Conservation (phyloP, 2,329 filamentous ascomycete genomes). For the Epichloe elymi region DNA sequence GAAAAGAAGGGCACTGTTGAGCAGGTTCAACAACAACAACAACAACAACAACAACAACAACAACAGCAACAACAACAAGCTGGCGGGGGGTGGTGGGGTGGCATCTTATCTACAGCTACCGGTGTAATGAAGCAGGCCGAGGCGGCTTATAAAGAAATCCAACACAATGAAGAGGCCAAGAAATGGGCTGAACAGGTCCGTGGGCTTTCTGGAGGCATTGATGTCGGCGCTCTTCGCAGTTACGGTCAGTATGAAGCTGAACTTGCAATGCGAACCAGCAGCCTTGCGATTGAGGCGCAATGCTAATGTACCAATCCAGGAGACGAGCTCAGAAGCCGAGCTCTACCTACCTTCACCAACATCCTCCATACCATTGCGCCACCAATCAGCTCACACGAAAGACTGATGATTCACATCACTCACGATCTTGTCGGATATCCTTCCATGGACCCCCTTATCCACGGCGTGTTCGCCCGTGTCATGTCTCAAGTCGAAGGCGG, state of each 20-base stretch:
- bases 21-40: conserved; percentile 24
- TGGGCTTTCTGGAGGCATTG: conserved; percentile 39
- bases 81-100: conserved; percentile 85
- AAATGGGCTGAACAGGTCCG: conserved; percentile 91
- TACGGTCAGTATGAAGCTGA: conserved; percentile 18
- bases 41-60: not conserved
- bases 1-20: conserved; percentile 38
- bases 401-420: conserved; percentile 91
- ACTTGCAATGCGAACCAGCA: not conserved
- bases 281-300: not conserved
- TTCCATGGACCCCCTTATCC: conserved; percentile 82
- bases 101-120: conserved; percentile 68
- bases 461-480: conserved; percentile 82
- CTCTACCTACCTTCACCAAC: conserved; percentile 87
- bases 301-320: conserved; percentile 36
- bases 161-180: conserved; percentile 91
- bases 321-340: conserved; percentile 73
- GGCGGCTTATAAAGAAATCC: conserved; percentile 84
- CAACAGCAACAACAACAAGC: not conserved
- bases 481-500: conserved; percentile 99
- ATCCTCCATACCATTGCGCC: conserved; percentile 91
- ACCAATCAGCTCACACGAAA: conserved; percentile 92
- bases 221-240: conserved; percentile 59
- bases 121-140: conserved; percentile 89
- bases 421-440: conserved; percentile 94